A percentile compares a stretch with the other conserved stretches of the same genome.
These are phyloP conservation scores for Trichophyton equinum DNA, from an alignment of 2,329 filamentous ascomycete genomes.

Conservation along the genomic window DNA sequence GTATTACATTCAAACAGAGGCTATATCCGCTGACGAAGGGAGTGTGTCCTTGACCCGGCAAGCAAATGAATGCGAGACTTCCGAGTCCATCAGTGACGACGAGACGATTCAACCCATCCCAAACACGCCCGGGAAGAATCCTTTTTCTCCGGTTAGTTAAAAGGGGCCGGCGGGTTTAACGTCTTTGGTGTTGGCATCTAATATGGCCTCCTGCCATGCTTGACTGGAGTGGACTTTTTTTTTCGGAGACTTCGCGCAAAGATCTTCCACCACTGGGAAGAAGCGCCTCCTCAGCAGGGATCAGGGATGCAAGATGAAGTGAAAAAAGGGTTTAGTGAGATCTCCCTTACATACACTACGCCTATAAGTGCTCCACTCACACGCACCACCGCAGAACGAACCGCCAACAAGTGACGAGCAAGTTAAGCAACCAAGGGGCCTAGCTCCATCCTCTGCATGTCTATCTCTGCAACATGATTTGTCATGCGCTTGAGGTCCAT, in stretches of 20 bases:
- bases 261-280: background rate
- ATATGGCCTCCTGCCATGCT: background rate
- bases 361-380: background rate
- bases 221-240: background rate
- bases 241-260: background rate
- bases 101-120: background rate
- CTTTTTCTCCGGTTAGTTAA: background rate
- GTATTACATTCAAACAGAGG: constrained; percentile 4
- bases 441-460: background rate
- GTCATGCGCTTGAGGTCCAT: background rate
- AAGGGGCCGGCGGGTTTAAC: too few relatives aligned
- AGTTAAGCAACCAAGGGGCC: background rate
- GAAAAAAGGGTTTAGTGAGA: constrained; percentile 2
- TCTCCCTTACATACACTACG: constrained; percentile 5
- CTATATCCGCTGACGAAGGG: background rate
- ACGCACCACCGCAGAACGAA: background rate
- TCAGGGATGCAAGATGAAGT: background rate
- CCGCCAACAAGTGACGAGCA: background rate
- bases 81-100: background rate
- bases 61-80: background rate
- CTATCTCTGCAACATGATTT: background rate
- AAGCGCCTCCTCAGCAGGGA: constrained; percentile 4
- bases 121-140: background rate
- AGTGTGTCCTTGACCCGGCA: background rate
- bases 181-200: background rate